phyloP scores from a whole-genome alignment of 225 moss, liverwort and hornwort species.

The Physcomitrium patens region DNA sequence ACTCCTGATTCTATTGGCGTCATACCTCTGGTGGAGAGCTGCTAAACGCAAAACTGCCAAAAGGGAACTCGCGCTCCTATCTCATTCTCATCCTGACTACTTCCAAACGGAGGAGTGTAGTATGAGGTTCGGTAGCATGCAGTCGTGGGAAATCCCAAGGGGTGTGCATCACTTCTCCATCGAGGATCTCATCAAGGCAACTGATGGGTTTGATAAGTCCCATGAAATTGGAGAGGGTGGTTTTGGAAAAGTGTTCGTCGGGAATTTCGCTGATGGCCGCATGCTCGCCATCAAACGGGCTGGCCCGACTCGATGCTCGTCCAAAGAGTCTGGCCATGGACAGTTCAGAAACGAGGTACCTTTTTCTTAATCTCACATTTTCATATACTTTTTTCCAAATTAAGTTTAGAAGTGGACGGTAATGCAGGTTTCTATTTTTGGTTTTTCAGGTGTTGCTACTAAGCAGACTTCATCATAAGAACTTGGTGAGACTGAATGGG shows the following conservation, averaged over 20 bases:
- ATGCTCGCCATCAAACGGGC: too few species aligned
- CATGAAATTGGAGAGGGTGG: too few species aligned
- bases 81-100: constrained; percentile 30
- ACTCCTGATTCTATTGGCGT: constrained; percentile 15
- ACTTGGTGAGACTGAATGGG: constrained; percentile 35
- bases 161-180: not conserved
- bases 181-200: too few species aligned
- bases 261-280: too few species aligned
- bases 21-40: constrained; percentile 25
- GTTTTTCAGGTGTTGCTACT: constrained; percentile 26
- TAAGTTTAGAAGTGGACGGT: not conserved
- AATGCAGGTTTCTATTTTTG: not conserved
- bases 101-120: constrained; percentile 29
- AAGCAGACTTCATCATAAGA: constrained; percentile 36
- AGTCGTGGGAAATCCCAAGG: constrained; percentile 14
- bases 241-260: too few species aligned
- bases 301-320: too few species aligned
- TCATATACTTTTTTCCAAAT: too few species aligned
- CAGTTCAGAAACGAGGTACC: too few species aligned
- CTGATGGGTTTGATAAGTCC: too few species aligned
- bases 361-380: not conserved
- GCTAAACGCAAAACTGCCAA: not conserved
- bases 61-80: not conserved
- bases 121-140: not conserved
- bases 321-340: too few species aligned